phyloP scores from a whole-genome alignment of 768 basidiomycete genomes.

The Tylopilus rubrobrunneus region DNA sequence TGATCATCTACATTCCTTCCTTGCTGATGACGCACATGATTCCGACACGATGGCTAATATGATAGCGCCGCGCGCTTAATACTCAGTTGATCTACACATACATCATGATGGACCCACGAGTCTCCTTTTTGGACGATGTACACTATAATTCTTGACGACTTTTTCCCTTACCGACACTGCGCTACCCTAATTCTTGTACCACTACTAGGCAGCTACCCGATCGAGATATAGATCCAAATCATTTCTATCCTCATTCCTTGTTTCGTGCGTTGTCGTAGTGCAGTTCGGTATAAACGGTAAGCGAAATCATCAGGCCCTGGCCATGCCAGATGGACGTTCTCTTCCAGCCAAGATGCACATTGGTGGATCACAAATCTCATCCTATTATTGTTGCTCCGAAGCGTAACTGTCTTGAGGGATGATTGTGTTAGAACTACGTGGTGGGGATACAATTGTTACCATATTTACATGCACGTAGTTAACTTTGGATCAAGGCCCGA shows the following conservation, averaged over 20 bases:
- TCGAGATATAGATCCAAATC: background rate
- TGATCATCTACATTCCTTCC: slow-evolving; percentile 13
- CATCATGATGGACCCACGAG: slow-evolving; percentile 5
- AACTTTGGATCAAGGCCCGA: background rate
- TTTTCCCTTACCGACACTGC: background rate
- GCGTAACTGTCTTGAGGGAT: background rate
- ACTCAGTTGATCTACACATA: background rate
- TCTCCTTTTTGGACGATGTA: slow-evolving; percentile 5
- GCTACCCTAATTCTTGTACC: slow-evolving; percentile 12
- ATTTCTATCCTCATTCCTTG: background rate
- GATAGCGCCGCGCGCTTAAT: slow-evolving; percentile 18
- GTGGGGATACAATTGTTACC: too few species aligned
- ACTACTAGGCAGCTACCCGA: background rate
- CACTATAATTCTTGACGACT: background rate
- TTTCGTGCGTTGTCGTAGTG: background rate
- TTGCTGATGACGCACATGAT: slow-evolving; percentile 14
- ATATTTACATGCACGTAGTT: background rate
- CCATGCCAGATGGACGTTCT: too few species aligned
- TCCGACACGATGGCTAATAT: background rate
- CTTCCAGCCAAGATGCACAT: background rate
- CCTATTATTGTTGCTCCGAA: background rate
- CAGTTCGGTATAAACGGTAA: too few species aligned
- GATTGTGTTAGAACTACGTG: background rate
- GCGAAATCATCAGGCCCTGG: too few species aligned
- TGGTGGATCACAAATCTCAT: background rate